These are phyloP conservation scores for Cotoneaster glaucophyllus DNA, from an alignment of 306 rosid species.

Conservation along the genomic window DNA sequence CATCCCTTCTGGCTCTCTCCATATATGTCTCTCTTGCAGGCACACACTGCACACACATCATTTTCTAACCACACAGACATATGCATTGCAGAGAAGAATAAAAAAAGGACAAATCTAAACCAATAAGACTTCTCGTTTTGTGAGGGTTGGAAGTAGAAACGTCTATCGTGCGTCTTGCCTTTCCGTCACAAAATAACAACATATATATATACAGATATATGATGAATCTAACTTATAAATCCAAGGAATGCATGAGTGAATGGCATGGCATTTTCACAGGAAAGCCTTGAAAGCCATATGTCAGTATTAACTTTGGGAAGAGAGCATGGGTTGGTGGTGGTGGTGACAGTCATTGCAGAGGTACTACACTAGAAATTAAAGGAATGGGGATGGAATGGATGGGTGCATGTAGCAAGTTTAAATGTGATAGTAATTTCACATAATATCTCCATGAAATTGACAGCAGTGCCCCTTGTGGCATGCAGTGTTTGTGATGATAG, in stretches of 20 bases:
- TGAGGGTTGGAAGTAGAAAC: fast-evolving
- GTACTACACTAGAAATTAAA: neutral
- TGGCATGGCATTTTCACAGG: conserved; percentile 1
- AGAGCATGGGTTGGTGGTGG: neutral
- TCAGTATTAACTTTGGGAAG: neutral
- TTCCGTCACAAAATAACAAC: too few species aligned
- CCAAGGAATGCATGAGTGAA: neutral
- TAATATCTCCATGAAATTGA: conserved; percentile 57
- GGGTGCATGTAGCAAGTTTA: neutral
- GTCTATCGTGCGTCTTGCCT: too few species aligned
- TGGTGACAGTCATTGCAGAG: neutral
- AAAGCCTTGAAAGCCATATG: neutral
- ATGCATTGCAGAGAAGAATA: neutral
- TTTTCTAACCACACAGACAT: neutral
- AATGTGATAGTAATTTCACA: conserved; percentile 11
- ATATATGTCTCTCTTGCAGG: conserved; percentile 2
- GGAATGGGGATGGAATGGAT: neutral
- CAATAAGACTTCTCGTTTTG: too few species aligned
- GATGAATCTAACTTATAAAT: neutral
- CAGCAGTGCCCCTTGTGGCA: conserved; percentile 43
- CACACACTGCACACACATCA: neutral
- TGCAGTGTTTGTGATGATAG: conserved; percentile 49
- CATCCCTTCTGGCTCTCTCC: conserved; percentile 7
- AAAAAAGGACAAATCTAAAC: too few species aligned
- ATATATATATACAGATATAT: neutral